phyloP scores from a whole-genome alignment of 495 filamentous ascomycete genomes.

The Xylaria flabelliformis region DNA sequence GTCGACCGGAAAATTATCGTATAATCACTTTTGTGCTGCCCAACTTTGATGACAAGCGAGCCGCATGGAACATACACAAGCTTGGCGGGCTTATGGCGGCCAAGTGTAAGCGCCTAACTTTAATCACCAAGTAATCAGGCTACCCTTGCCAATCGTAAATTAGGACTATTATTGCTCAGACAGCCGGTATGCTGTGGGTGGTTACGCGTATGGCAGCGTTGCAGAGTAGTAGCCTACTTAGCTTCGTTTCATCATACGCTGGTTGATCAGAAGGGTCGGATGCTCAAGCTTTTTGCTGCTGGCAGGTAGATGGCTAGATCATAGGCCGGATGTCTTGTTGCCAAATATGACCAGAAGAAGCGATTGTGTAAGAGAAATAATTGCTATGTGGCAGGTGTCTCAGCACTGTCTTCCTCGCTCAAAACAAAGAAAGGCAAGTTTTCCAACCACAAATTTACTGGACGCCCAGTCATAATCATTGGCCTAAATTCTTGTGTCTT shows the following conservation, averaged over 20 bases:
- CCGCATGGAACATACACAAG: constrained; percentile 6
- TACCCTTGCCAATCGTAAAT: background rate
- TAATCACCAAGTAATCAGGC: background rate
- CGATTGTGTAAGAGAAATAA: background rate
- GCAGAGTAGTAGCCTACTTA: background rate
- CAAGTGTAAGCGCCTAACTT: constrained; percentile 10
- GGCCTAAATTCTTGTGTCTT: background rate
- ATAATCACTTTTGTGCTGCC: constrained; percentile 3
- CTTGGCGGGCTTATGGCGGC: constrained; percentile 8
- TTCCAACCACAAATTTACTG: background rate
- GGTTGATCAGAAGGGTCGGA: background rate
- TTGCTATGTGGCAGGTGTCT: constrained; percentile 1
- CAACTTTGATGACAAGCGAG: constrained; percentile 11
- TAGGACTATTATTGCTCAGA: background rate
- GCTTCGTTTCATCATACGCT: background rate
- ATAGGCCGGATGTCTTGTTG: background rate
- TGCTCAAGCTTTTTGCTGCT: background rate
- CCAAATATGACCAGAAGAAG: background rate
- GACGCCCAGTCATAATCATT: background rate
- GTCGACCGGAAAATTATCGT: constrained; percentile 14
- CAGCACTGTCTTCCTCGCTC: background rate
- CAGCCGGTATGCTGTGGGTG: background rate
- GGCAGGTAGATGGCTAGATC: background rate
- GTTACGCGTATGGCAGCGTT: background rate
- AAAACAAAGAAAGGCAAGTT: background rate